These are phyloP conservation scores for Fusarium palustre DNA, from an alignment of 2,329 filamentous ascomycete genomes.

Conservation along the genomic window DNA sequence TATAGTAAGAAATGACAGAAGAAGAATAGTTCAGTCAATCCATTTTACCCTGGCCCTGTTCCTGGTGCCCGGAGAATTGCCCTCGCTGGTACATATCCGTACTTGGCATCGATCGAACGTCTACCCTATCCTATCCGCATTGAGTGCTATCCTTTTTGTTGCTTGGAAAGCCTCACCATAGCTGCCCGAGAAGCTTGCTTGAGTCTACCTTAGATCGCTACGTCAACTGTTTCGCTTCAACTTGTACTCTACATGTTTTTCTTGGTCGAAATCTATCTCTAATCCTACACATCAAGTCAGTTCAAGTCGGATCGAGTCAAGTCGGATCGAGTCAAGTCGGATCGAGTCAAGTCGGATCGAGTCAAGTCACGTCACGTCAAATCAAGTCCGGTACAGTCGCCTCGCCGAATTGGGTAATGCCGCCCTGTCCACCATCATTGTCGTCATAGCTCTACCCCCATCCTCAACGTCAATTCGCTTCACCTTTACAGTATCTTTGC, in stretches of 20 bases:
- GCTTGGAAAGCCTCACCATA: slow-evolving; percentile 10
- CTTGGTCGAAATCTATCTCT: not conserved
- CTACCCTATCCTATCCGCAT: not conserved
- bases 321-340: too few species aligned
- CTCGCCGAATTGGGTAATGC: slow-evolving; percentile 20
- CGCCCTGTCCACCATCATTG: slow-evolving; percentile 15
- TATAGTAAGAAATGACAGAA: not conserved
- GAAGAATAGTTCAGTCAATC: not conserved
- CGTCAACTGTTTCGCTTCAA: slow-evolving; percentile 2
- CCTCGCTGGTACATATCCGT: slow-evolving; percentile 24
- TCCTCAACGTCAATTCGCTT: slow-evolving; percentile 1
- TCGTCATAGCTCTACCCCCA: slow-evolving; percentile 26
- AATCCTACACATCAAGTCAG: not conserved
- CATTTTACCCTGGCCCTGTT: not conserved
- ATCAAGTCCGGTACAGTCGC: not conserved
- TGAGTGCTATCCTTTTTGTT: not conserved
- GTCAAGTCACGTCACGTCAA: too few species aligned
- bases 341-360: too few species aligned
- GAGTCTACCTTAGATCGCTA: not conserved
- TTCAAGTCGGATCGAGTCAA: too few species aligned
- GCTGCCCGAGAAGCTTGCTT: slow-evolving; percentile 8
- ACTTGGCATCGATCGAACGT: slow-evolving; percentile 5
- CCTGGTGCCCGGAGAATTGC: slow-evolving; percentile 27
- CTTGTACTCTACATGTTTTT: not conserved
- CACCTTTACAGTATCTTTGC: slow-evolving; percentile 2